phyloP scores from a whole-genome alignment of 148 eudicot genomes.

The Rhododendron griersonianum region DNA sequence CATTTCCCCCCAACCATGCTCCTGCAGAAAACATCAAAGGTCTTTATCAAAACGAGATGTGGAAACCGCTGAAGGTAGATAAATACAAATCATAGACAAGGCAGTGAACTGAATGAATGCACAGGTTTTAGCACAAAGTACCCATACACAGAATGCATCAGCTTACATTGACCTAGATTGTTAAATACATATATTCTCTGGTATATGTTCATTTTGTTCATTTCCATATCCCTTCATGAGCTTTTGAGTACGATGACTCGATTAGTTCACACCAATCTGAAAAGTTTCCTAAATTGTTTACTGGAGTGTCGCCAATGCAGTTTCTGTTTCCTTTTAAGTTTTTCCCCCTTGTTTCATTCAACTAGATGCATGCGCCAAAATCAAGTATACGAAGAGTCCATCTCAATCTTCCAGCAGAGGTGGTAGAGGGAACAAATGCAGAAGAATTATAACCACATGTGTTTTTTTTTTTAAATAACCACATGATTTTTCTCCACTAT shows the following conservation, averaged over 20 bases:
- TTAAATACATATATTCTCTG: background rate
- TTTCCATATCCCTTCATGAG: background rate
- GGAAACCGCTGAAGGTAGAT: background rate
- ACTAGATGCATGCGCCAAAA: background rate
- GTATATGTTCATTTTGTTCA: background rate
- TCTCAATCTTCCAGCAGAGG: background rate
- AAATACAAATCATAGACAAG: background rate
- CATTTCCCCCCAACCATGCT: slow-evolving; percentile 12
- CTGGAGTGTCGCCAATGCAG: background rate
- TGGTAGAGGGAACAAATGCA: background rate
- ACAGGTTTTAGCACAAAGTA: background rate
- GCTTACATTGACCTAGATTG: background rate
- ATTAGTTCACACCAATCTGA: background rate
- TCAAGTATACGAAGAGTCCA: background rate
- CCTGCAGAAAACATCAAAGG: background rate
- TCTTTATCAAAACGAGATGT: background rate
- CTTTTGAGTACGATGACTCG: background rate
- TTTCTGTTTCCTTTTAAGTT: background rate
- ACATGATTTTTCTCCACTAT: no score
- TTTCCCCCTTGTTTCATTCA: background rate
- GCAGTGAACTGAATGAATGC: background rate
- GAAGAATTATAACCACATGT: background rate
- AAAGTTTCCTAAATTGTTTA: background rate
- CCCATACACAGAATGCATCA: background rate
- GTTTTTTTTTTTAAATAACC: no score